phyloP scores from a whole-genome alignment of 805 yeast species.

The Alloascoidea hylecoeti region DNA sequence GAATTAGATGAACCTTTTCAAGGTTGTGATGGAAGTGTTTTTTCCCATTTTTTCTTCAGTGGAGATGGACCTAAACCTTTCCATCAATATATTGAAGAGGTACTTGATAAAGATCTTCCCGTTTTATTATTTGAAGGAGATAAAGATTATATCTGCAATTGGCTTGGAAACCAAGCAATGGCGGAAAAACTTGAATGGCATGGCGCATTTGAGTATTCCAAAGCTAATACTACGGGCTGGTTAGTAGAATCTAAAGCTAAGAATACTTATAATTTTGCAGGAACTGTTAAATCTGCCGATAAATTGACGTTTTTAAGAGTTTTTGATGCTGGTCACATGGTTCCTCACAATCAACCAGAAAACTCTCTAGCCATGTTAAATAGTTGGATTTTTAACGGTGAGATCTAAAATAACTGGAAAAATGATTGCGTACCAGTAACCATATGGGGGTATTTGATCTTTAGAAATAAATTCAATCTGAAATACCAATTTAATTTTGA shows the following conservation, averaged over 20 bases:
- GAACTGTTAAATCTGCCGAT: conserved; percentile 61
- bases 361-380: conserved; percentile 69
- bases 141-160: conserved; percentile 91
- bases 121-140: conserved; percentile 91
- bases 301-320: conserved; percentile 72
- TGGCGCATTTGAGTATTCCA: conserved; percentile 36
- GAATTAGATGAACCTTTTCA: conserved; percentile 64
- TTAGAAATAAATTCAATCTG: no score
- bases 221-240: conserved; percentile 21
- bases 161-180: conserved; percentile 93
- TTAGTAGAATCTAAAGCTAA: no score
- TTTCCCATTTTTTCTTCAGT: conserved; percentile 65
- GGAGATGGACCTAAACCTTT: conserved; percentile 93
- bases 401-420: no score
- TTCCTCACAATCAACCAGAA: conserved; percentile 80
- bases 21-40: conserved; percentile 67
- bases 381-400: conserved; percentile 73
- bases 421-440: no score
- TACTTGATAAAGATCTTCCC: conserved; percentile 64
- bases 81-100: conserved; percentile 53
- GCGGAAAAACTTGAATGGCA: conserved; percentile 57
- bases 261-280: conserved; percentile 38
- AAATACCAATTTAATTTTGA: no score
- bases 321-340: conserved; percentile 93
- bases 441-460: no score